A percentile compares a stretch with the other conserved stretches of the same genome.
Evolutionary conservation across 129 eudicot genomes (phyloP).

Genomic region (Smallanthus sonchifolius): DNA sequence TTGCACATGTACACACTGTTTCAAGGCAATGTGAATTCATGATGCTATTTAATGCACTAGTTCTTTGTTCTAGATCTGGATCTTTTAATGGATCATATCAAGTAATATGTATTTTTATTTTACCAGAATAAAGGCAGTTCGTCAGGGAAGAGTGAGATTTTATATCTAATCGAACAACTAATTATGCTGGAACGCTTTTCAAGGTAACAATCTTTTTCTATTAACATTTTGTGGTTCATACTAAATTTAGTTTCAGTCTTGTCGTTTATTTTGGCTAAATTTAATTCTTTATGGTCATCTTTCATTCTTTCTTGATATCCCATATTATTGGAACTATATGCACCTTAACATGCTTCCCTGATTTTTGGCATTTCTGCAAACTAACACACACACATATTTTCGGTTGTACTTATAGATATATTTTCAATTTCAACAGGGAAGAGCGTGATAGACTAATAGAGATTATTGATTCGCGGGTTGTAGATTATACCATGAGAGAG

Average conservation of each 20-base stretch:
- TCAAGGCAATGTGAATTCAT: not conserved
- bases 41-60: constrained; percentile 3
- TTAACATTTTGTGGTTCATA: not conserved
- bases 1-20: not conserved
- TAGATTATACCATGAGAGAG: constrained; percentile 32
- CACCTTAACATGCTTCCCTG: not conserved
- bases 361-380: not conserved
- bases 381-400: not conserved
- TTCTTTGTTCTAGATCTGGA: not conserved
- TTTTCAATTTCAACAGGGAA: constrained; percentile 47
- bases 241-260: not conserved
- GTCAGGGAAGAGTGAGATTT: constrained; percentile 32
- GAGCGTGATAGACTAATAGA: constrained; percentile 64
- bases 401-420: not conserved
- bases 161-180: constrained; percentile 37
- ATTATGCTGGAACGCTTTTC: constrained; percentile 33
- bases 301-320: not conserved
- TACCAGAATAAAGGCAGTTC: constrained; percentile 31
- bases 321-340: not conserved
- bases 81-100: constrained; percentile 14
- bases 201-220: constrained; percentile 25
- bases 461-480: constrained; percentile 63
- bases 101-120: not conserved
- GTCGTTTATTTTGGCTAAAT: not conserved
- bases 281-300: not conserved